phyloP scores from a whole-genome alignment of 2,329 filamentous ascomycete species.

The Fusarium praegraminearum region DNA sequence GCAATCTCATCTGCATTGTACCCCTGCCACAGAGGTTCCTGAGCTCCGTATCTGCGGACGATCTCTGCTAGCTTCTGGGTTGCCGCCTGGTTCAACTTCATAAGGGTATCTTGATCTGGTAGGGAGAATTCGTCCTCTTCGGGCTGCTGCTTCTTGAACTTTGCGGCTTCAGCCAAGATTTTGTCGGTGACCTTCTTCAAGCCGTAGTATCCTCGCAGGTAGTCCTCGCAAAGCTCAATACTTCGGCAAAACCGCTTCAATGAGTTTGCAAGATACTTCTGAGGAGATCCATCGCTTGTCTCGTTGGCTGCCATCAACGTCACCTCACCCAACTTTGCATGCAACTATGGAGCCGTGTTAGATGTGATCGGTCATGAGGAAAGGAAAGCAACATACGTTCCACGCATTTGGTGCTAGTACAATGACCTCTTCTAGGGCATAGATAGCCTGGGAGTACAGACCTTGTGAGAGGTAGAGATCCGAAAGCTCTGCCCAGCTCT shows the following conservation, averaged over 20 bases:
- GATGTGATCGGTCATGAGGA: slow-evolving; percentile 10
- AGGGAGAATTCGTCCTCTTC: slow-evolving; percentile 64
- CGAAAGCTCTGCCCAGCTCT: slow-evolving; percentile 92
- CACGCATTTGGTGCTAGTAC: slow-evolving; percentile 90
- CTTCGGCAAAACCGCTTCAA: slow-evolving; percentile 89
- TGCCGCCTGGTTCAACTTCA: slow-evolving; percentile 77
- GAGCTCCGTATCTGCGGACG: slow-evolving; percentile 70
- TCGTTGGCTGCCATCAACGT: slow-evolving; percentile 75
- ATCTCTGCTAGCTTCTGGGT: slow-evolving; percentile 83
- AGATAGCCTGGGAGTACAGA: slow-evolving; percentile 84
- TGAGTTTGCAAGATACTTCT: slow-evolving; percentile 74
- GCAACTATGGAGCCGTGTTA: slow-evolving; percentile 69
- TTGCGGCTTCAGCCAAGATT: slow-evolving; percentile 60
- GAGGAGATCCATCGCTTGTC: slow-evolving; percentile 55
- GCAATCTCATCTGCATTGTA: slow-evolving; percentile 78
- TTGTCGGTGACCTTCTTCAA: slow-evolving; percentile 74
- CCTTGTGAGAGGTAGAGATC: slow-evolving; percentile 87
- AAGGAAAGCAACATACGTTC: slow-evolving; percentile 74
- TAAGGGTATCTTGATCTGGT: slow-evolving; percentile 69
- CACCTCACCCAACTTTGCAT: slow-evolving; percentile 87
- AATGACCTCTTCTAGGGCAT: slow-evolving; percentile 89
- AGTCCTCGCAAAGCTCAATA: slow-evolving; percentile 93
- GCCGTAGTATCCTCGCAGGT: slow-evolving; percentile 92
- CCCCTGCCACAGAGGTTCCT: slow-evolving; percentile 76
- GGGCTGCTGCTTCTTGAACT: slow-evolving; percentile 59